Base-by-base conservation (phyloP, 306 rosid species). In the Sindora glabra region DNA sequence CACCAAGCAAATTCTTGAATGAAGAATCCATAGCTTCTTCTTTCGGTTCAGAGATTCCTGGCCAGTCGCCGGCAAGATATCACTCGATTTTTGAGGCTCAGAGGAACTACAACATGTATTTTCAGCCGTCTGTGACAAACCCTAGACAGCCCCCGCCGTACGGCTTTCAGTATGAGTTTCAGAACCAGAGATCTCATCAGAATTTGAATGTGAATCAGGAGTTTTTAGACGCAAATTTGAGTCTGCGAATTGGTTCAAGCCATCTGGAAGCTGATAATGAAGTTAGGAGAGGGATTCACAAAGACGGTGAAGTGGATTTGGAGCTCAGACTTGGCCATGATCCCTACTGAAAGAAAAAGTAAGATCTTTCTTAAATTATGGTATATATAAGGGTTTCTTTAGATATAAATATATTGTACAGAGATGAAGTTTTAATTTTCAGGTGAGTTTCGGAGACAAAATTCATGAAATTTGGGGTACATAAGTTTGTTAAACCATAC, bases 291-390 rank as follows among this genome's bases (percentile, higher is more conserved):
- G 65, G 74, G 11, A 60, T 63, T 40, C 70, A 67, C 65, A 48
- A 67, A 15, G 64, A 56, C 23, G 80, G 74, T 19, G 94, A 88
- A 58, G 74, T 91, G 40, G 98, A 91, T 59, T 85, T 88, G 77
- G 96, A 88, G 87, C 98, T 91, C 47, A 90, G 95, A 29, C 81
- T 91, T 32, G 96, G 98, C 34, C 80, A 81, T 64, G 73, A 84
- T 73, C 79, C 77, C 24, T 68, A 58, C 36, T 70, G n/a, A n/a
- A n/a, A n/a, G n/a, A n/a, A 45, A 30, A n/a, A n/a, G n/a, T n/a
- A n/a, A n/a, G n/a, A n/a, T n/a, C n/a, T n/a, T n/a, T n/a, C n/a
- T n/a, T n/a, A n/a, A n/a, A n/a, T n/a, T n/a, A n/a, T n/a, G n/a
- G n/a, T n/a, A n/a, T n/a, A n/a, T n/a, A n/a, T n/a, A n/a, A n/a